These are phyloP conservation scores for Eutrema heterophyllum DNA, from an alignment of 345 rosid genomes.

Conservation along the genomic window DNA sequence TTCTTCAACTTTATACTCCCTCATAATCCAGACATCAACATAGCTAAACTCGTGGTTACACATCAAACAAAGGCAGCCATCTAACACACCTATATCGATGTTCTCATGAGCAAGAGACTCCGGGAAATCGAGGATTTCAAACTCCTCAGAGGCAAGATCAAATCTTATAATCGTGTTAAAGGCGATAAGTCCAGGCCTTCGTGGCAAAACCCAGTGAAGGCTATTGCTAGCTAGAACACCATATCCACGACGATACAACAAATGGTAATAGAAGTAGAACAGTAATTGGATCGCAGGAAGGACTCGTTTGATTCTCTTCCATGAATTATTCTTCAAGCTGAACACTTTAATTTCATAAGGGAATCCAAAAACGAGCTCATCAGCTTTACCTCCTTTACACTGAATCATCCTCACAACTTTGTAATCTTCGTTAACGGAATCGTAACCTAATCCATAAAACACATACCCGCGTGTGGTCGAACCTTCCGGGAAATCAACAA, in stretches of 20 bases:
- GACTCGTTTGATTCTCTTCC: conserved; percentile 35
- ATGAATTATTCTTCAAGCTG: conserved; percentile 29
- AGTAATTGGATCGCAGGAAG: conserved; percentile 20
- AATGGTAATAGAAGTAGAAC: conserved; percentile 18
- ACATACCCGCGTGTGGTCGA: conserved; percentile 26
- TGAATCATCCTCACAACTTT: conserved; percentile 50
- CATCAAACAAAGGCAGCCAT: conserved; percentile 41
- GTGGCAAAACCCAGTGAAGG: conserved; percentile 49
- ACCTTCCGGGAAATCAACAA: conserved; percentile 15
- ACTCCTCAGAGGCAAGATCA: conserved; percentile 42
- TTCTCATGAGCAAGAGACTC: conserved; percentile 13
- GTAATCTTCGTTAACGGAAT: conserved; percentile 37
- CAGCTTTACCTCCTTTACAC: conserved; percentile 25
- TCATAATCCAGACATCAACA: conserved; percentile 64
- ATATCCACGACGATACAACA: conserved; percentile 21
- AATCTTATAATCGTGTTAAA: conserved; percentile 35
- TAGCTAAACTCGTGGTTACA: conserved; percentile 22
- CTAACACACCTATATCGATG: conserved; percentile 41
- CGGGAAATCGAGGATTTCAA: conserved; percentile 34
- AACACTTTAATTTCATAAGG: conserved; percentile 41
- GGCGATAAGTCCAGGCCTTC: conserved; percentile 17
- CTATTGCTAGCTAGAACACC: conserved; percentile 46
- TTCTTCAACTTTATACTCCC: conserved; percentile 39
- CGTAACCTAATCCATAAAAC: conserved; percentile 52
- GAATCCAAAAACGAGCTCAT: conserved; percentile 3